Percentiles rank a stretch among this genome's conserved stretches.
phyloP scores from a whole-genome alignment of 345 rosid genomes.

The Hibiscus tridactylites region DNA sequence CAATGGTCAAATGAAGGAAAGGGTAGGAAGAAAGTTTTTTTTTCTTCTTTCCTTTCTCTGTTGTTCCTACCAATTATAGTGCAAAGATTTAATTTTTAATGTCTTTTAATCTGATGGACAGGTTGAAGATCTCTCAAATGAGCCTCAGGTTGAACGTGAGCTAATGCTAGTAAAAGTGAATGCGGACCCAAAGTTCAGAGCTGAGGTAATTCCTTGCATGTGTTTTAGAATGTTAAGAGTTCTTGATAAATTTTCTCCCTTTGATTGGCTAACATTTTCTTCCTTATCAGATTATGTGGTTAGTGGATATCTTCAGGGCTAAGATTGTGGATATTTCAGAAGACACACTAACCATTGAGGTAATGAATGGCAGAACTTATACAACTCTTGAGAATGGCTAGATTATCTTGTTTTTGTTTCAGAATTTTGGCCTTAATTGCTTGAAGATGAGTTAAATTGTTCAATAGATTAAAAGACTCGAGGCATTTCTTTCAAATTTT shows the following conservation, averaged over 20 bases:
- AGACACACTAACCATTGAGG: slow-evolving; percentile 77
- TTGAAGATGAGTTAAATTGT: neutral
- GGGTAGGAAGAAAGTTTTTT: neutral
- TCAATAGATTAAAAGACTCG: neutral
- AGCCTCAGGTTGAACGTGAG: slow-evolving; percentile 93
- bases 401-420: neutral
- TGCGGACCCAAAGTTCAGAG: slow-evolving; percentile 44
- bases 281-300: slow-evolving; percentile 70
- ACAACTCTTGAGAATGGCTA: neutral
- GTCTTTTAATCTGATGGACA: slow-evolving; percentile 11
- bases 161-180: slow-evolving; percentile 78
- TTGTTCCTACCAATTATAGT: neutral
- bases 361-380: slow-evolving; percentile 10
- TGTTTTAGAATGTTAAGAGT: neutral
- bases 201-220: slow-evolving; percentile 44
- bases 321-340: slow-evolving; percentile 77
- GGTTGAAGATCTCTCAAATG: slow-evolving; percentile 88
- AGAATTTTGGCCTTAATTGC: neutral
- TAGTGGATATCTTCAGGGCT: slow-evolving; percentile 85
- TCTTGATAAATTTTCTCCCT: neutral
- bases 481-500: neutral
- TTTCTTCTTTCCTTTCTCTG: neutral
- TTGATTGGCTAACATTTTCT: slow-evolving; percentile 9
- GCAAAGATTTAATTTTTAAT: neutral
- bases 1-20: neutral